Conservation (phyloP, 257 asterid species). For the Perilla frutescens region DNA sequence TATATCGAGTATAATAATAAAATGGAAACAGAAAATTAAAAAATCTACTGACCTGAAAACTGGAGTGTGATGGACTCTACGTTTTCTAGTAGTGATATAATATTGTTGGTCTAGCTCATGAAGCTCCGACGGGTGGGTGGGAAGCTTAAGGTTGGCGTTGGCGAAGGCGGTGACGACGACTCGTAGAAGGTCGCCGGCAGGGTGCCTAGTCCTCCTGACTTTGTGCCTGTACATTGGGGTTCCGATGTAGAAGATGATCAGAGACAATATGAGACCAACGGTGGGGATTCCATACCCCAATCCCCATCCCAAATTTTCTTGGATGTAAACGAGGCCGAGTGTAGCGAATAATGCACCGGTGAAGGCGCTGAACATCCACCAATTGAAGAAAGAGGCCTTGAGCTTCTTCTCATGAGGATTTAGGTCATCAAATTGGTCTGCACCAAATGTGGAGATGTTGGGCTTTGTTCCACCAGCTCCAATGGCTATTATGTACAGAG, state of each 20-base stretch:
- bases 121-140: slow-evolving; percentile 52
- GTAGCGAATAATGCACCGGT: slow-evolving; percentile 77
- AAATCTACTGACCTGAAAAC: slow-evolving; percentile 54
- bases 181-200: slow-evolving; percentile 58
- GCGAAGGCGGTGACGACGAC: slow-evolving; percentile 56
- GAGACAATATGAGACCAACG: slow-evolving; percentile 58
- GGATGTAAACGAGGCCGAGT: slow-evolving; percentile 79
- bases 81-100: slow-evolving; percentile 55
- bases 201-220: slow-evolving; percentile 59
- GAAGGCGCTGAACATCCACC: slow-evolving; percentile 96
- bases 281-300: slow-evolving; percentile 86
- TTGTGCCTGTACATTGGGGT: slow-evolving; percentile 79
- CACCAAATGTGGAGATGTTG: slow-evolving; percentile 89
- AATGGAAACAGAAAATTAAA: too few relatives aligned
- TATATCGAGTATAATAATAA: too few relatives aligned
- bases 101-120: slow-evolving; percentile 68
- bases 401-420: slow-evolving; percentile 69
- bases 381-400: slow-evolving; percentile 81
- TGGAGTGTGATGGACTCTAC: slow-evolving; percentile 67
- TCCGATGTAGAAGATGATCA: slow-evolving; percentile 68
- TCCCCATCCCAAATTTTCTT: slow-evolving; percentile 88
- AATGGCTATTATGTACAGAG: slow-evolving; percentile 78
- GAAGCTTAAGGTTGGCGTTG: slow-evolving; percentile 56
- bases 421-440: slow-evolving; percentile 85
- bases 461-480: slow-evolving; percentile 96